A percentile compares a stretch with the other conserved stretches of the same genome.
Conservation (phyloP, 2,329 filamentous ascomycete species). For the Leptographium flavum region DNA sequence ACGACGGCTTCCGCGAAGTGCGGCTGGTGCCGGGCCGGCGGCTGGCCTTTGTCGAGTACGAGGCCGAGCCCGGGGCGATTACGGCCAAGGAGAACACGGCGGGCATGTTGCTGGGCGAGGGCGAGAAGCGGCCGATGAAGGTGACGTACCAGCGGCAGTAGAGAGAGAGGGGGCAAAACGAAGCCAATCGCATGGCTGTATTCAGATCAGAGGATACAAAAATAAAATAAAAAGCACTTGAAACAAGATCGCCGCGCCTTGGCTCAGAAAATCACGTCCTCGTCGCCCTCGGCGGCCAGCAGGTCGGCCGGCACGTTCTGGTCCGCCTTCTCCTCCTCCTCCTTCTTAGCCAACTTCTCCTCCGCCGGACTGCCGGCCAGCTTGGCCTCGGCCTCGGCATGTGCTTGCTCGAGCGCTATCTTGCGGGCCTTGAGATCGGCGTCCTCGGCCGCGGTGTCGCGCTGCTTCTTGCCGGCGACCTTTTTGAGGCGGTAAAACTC, state of each 20-base stretch:
- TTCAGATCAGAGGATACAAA: background rate
- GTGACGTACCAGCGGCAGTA: constrained; percentile 93
- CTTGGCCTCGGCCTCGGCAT: background rate
- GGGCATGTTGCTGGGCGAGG: constrained; percentile 61
- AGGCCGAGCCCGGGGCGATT: constrained; percentile 77
- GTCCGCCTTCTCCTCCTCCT: constrained; percentile 18
- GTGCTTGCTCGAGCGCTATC: constrained; percentile 31
- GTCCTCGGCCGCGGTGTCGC: constrained; percentile 57
- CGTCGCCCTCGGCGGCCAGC: constrained; percentile 61
- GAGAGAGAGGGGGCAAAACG: background rate
- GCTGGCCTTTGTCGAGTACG: constrained; percentile 95
- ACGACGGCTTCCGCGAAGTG: constrained; percentile 89
- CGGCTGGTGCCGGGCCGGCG: constrained; percentile 76
- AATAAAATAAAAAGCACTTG: background rate
- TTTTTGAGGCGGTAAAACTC: constrained; percentile 98
- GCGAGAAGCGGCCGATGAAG: constrained; percentile 55
- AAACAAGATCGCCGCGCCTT: background rate
- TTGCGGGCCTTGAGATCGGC: constrained; percentile 64
- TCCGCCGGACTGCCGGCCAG: no score
- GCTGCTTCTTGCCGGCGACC: constrained; percentile 72
- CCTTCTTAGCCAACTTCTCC: no score
- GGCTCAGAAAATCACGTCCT: constrained; percentile 75
- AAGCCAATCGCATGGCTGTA: background rate
- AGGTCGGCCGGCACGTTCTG: constrained; percentile 44
- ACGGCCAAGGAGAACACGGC: constrained; percentile 87